A percentile compares a stretch with the other conserved stretches of the same genome.
These are phyloP conservation scores for Trypanosoma melophagium DNA, from an alignment of 208 protist genomes.

Conservation along the genomic window DNA sequence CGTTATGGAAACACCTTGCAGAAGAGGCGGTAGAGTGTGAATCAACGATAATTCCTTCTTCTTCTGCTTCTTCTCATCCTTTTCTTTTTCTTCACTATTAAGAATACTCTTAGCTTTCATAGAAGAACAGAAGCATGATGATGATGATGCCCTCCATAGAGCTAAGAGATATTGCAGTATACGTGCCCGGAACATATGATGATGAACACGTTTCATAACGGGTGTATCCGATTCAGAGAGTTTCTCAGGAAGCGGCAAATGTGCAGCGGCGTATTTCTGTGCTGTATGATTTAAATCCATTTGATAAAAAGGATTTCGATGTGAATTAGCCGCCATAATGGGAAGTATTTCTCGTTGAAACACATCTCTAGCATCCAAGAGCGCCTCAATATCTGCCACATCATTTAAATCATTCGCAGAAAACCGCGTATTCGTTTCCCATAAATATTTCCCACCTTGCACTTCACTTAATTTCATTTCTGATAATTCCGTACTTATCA, in stretches of 20 bases:
- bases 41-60: not conserved
- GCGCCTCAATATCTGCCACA: conserved; percentile 26
- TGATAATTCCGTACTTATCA: conserved; percentile 21
- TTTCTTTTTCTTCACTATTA: not conserved
- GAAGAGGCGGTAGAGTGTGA: not conserved
- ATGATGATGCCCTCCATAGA: not conserved
- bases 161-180: not conserved
- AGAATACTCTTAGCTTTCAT: not conserved
- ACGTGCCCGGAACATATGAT: conserved; percentile 22
- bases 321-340: conserved; percentile 3
- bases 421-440: conserved; percentile 33
- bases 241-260: conserved; percentile 28
- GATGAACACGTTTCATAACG: conserved; percentile 18
- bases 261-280: conserved; percentile 28
- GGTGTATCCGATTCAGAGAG: conserved; percentile 7
- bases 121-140: not conserved
- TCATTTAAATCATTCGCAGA: conserved; percentile 44
- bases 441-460: conserved; percentile 26
- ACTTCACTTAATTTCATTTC: conserved; percentile 5
- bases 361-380: conserved; percentile 31
- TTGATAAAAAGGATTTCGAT: conserved; percentile 17
- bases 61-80: not conserved
- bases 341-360: conserved; percentile 39
- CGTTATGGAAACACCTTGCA: not conserved
- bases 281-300: conserved; percentile 42